These are phyloP conservation scores for Ceratocystis ficicola DNA, from an alignment of 2,329 filamentous ascomycete genomes.

Conservation along the genomic window DNA sequence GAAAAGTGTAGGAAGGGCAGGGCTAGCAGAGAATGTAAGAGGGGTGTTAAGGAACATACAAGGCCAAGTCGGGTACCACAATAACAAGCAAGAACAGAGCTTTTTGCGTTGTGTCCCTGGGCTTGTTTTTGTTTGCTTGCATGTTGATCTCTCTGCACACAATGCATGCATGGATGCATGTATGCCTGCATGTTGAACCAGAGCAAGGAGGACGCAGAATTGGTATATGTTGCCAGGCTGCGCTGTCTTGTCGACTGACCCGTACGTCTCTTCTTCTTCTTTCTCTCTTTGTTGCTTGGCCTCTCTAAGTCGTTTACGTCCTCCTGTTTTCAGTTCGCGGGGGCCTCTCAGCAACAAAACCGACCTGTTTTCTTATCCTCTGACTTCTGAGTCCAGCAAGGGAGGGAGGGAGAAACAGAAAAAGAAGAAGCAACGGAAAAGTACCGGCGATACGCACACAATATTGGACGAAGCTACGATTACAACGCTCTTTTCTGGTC, in stretches of 20 bases:
- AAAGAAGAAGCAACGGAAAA: background rate
- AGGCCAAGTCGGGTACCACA: conserved; percentile 1
- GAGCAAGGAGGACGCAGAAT: background rate
- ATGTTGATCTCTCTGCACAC: conserved; percentile 9
- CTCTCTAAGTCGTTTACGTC: background rate
- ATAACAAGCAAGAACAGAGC: conserved; percentile 11
- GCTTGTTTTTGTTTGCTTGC: background rate
- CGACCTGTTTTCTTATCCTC: no score
- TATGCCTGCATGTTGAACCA: conserved; percentile 1
- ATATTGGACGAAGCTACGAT: background rate
- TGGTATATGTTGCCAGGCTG: conserved; percentile 12
- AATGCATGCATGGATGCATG: background rate
- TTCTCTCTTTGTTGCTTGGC: background rate
- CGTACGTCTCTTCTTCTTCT: background rate
- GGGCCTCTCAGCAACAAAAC: background rate
- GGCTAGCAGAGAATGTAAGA: background rate
- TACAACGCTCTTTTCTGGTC: background rate
- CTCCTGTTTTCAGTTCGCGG: background rate
- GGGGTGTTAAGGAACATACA: background rate
- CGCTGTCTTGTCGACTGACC: background rate
- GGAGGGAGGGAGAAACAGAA: background rate
- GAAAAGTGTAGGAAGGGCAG: background rate
- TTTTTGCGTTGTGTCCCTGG: background rate
- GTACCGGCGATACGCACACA: background rate
- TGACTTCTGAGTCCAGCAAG: conserved; percentile 2